Evolutionary conservation across 2,329 filamentous ascomycete genomes (phyloP).

Genomic region (Colletotrichum melonis): DNA sequence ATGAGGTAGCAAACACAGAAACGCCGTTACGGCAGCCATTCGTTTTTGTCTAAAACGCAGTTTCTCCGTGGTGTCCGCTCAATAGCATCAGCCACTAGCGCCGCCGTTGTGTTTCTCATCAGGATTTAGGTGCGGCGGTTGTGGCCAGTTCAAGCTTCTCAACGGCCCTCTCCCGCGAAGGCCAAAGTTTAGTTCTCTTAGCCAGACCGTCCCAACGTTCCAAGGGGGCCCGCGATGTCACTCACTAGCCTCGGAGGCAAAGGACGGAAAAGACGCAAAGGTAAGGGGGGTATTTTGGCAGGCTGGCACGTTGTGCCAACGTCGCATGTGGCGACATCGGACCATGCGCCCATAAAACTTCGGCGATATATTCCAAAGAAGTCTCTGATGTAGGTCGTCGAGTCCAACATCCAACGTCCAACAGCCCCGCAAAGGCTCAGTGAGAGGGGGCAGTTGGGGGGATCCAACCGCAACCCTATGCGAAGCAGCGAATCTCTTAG

Average conservation of each 20-base stretch:
- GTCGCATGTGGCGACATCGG: constrained; percentile 28
- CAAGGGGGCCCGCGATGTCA: constrained; percentile 17
- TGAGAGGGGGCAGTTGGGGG: neutral
- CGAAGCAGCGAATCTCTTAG: constrained; percentile 4
- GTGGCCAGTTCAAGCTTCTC: neutral
- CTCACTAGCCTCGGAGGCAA: neutral
- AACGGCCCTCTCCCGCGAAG: constrained; percentile 6
- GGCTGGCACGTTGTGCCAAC: neutral
- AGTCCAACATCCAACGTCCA: neutral
- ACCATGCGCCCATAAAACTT: constrained; percentile 13
- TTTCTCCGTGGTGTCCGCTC: neutral
- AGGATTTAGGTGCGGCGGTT: neutral
- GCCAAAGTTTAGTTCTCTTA: neutral
- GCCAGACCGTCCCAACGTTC: neutral
- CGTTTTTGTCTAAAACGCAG: neutral
- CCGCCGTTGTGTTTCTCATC: constrained; percentile 9
- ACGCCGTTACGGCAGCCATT: too few relatives aligned
- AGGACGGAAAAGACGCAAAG: constrained; percentile 2
- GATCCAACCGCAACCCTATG: neutral
- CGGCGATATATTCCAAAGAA: constrained; percentile 2
- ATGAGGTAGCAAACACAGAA: neutral
- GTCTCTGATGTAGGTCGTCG: neutral
- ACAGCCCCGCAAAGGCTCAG: neutral
- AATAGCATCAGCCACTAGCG: constrained; percentile 27
- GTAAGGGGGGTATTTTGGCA: neutral